A percentile compares a stretch with the other conserved stretches of the same genome.
Conservation (phyloP, 2,329 filamentous ascomycete genomes). For the Colletotrichum liriopes region DNA sequence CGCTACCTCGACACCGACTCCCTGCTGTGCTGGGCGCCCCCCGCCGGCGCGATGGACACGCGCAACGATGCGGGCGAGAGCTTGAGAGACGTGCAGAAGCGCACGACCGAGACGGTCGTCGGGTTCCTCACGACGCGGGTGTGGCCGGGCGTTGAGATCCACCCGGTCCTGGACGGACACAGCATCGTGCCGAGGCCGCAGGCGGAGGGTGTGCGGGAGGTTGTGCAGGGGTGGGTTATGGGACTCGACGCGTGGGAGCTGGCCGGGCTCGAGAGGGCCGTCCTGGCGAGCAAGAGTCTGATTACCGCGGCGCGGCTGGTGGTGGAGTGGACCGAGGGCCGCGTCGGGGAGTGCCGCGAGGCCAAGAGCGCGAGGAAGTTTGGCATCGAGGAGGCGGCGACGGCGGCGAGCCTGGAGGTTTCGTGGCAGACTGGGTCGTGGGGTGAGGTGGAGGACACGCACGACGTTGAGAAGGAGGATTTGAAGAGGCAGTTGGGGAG, state of each 20-base stretch:
- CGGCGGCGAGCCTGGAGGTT: constrained; percentile 86
- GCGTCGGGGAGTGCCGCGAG: constrained; percentile 58
- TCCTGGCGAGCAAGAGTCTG: constrained; percentile 89
- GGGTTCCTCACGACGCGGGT: constrained; percentile 79
- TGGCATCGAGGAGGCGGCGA: constrained; percentile 86
- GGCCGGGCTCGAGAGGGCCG: constrained; percentile 86
- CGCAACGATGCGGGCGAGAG: constrained; percentile 67
- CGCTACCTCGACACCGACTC: constrained; percentile 94
- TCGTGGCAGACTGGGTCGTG: constrained; percentile 91
- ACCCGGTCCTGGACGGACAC: constrained; percentile 83
- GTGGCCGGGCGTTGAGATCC: constrained; percentile 87
- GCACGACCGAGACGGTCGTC: constrained; percentile 79
- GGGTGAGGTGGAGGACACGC: constrained; percentile 98
- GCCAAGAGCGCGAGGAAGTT: constrained; percentile 64
- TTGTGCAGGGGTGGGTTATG: constrained; percentile 84
- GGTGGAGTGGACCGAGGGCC: constrained; percentile 87
- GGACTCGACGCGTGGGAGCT: constrained; percentile 85
- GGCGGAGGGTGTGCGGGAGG: constrained; percentile 79
- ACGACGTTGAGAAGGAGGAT: constrained; percentile 96
- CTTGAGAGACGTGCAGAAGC: constrained; percentile 81
- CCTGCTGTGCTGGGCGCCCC: constrained; percentile 87
- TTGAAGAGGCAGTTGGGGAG: constrained; percentile 89
- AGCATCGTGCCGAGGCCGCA: constrained; percentile 85
- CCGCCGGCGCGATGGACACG: constrained; percentile 63
- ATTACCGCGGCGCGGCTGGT: constrained; percentile 83